Evolutionary conservation across 768 basidiomycete genomes (phyloP).

Genomic region (Fibroporia radiculosa): DNA sequence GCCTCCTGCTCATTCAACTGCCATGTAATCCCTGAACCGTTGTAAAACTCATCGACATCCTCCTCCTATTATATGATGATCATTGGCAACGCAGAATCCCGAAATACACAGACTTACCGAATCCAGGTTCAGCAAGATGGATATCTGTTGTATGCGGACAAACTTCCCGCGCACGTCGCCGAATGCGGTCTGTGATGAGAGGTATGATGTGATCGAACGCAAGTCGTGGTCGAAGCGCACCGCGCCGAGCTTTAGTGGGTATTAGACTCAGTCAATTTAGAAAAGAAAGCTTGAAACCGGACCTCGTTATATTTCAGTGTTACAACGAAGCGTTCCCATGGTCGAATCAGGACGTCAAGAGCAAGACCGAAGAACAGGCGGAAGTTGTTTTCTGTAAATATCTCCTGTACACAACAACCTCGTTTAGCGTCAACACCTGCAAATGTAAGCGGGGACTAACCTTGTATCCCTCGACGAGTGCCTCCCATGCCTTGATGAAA

Average conservation of each 20-base stretch:
- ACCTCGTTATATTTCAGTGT: constrained; percentile 86
- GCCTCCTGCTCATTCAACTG: constrained; percentile 74
- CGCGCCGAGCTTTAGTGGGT: constrained; percentile 71
- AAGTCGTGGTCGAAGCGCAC: constrained; percentile 93
- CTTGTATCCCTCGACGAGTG: constrained; percentile 79
- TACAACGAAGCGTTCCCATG: constrained; percentile 88
- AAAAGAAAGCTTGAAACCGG: constrained; percentile 12
- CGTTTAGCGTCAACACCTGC: not conserved
- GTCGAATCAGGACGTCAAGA: constrained; percentile 82
- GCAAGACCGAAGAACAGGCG: constrained; percentile 78
- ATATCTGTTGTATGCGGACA: constrained; percentile 84
- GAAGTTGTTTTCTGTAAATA: constrained; percentile 84
- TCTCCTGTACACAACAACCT: constrained; percentile 45
- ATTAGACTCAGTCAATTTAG: not conserved
- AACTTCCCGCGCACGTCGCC: constrained; percentile 93
- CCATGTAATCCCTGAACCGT: constrained; percentile 88
- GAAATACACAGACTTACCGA: constrained; percentile 34
- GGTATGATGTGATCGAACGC: constrained; percentile 71
- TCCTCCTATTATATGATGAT: constrained; percentile 56
- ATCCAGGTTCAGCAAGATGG: constrained; percentile 86
- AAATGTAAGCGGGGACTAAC: constrained; percentile 40
- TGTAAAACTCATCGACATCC: constrained; percentile 92
- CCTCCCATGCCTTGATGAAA: constrained; percentile 86
- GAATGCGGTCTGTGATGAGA: constrained; percentile 83
- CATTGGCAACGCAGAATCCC: not conserved